Evolutionary conservation across 257 asterid species (phyloP).

Genomic region (Salvia splendens): DNA sequence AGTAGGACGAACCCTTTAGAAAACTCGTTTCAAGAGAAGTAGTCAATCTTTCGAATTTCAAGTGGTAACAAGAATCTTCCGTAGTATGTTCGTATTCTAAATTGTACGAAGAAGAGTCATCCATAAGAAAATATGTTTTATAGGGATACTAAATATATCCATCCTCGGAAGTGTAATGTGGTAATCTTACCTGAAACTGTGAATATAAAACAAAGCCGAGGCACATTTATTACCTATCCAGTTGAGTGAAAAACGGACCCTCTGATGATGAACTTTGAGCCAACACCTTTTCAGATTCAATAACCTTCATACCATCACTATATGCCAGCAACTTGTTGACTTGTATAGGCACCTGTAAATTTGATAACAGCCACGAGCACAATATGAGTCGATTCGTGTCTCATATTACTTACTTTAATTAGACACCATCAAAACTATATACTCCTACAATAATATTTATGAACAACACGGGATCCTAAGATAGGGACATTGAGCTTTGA

Average conservation of each 20-base stretch:
- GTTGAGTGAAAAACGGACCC: constrained; percentile 42
- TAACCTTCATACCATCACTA: constrained; percentile 53
- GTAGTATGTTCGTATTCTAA: neutral
- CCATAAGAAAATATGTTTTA: neutral
- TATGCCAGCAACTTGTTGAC: constrained; percentile 57
- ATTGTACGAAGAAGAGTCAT: neutral
- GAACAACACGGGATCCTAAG: too few relatives aligned
- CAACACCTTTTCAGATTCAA: constrained; percentile 46
- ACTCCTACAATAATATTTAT: too few relatives aligned
- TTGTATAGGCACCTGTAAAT: constrained; percentile 56
- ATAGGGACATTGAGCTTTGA: neutral
- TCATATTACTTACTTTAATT: neutral
- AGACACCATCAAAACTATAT: too few relatives aligned
- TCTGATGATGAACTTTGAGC: constrained; percentile 35
- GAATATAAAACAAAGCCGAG: neutral
- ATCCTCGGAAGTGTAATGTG: neutral
- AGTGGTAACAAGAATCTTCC: neutral
- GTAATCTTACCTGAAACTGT: neutral
- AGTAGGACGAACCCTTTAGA: constrained; percentile 1
- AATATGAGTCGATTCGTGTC: neutral
- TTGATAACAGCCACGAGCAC: neutral
- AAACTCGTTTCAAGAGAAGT: neutral
- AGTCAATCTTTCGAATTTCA: neutral
- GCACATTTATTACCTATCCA: constrained; percentile 44
- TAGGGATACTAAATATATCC: neutral